Conservation (phyloP, 805 yeast genomes). For the Yamadazyma akitaensis region DNA sequence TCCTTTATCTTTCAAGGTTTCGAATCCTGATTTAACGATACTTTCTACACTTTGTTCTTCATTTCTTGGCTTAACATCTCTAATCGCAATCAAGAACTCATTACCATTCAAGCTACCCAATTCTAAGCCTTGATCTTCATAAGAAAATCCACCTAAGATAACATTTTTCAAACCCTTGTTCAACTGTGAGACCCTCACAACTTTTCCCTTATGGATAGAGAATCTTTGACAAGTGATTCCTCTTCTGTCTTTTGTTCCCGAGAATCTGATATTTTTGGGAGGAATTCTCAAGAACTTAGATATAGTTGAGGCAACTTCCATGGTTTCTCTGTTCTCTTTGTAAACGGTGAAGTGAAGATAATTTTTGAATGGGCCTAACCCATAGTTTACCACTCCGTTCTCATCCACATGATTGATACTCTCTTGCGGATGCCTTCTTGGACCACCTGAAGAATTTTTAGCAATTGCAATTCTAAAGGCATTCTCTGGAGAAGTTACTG, state of each 20-base stretch:
- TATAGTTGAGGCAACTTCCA: constrained; percentile 84
- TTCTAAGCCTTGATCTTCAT: constrained; percentile 56
- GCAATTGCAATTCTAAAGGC: constrained; percentile 61
- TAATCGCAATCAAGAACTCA: constrained; percentile 79
- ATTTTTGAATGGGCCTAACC: constrained; percentile 67
- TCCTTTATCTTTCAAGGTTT: constrained; percentile 62
- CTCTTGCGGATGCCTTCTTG: constrained; percentile 40
- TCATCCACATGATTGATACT: constrained; percentile 40
- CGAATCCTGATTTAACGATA: constrained; percentile 50
- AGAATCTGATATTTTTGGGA: constrained; percentile 67
- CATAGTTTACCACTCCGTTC: constrained; percentile 60
- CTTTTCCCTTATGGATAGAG: constrained; percentile 64
- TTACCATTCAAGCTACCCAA: constrained; percentile 89
- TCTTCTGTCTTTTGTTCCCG: constrained; percentile 96
- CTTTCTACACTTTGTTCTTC: constrained; percentile 34
- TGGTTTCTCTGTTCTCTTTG: constrained; percentile 95
- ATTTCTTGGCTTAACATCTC: constrained; percentile 55
- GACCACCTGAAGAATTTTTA: constrained; percentile 27
- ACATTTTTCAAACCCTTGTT: constrained; percentile 77
- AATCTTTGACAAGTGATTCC: constrained; percentile 90
- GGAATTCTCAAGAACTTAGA: constrained; percentile 73
- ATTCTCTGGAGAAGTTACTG: constrained; percentile 69
- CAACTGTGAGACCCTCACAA: constrained; percentile 70
- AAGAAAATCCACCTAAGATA: constrained; percentile 73
- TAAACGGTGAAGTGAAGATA: constrained; percentile 76